A percentile compares a stretch with the other conserved stretches of the same genome.
Conservation (phyloP, 768 basidiomycete species). For the Dendrothele bispora region DNA sequence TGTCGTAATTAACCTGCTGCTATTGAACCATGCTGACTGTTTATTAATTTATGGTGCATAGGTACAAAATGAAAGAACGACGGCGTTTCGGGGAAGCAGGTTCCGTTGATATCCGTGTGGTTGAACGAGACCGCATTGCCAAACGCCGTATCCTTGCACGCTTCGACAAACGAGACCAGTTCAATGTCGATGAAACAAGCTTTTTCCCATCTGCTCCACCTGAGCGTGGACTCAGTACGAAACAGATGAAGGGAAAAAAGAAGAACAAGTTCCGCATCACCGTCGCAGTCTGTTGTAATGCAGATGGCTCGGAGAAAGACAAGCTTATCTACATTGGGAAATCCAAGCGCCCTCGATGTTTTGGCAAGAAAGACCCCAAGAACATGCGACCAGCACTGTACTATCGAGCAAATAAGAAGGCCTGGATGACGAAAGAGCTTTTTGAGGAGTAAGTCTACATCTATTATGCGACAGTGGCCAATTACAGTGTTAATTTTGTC, state of each 20-base stretch:
- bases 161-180: not conserved
- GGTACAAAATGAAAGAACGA: no score
- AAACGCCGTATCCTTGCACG: no score
- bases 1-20: not conserved
- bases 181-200: not conserved
- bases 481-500: no score
- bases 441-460: constrained; percentile 31
- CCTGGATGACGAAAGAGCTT: constrained; percentile 36
- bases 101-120: no score
- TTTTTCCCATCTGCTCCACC: constrained; percentile 6
- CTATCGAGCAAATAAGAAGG: constrained; percentile 36
- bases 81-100: no score
- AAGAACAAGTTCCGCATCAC: constrained; percentile 15
- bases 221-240: constrained; percentile 17
- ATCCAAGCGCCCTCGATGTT: constrained; percentile 26
- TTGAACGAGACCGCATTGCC: no score
- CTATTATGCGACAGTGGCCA: constrained; percentile 1
- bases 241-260: constrained; percentile 20
- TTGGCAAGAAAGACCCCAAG: constrained; percentile 23
- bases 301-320: not conserved
- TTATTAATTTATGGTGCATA: no score
- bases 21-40: no score
- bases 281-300: constrained; percentile 2
- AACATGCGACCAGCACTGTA: constrained; percentile 28
- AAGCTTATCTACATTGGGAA: constrained; percentile 27